Conservation (phyloP, 768 basidiomycete genomes). For the Macrolepiota fuliginosa region DNA sequence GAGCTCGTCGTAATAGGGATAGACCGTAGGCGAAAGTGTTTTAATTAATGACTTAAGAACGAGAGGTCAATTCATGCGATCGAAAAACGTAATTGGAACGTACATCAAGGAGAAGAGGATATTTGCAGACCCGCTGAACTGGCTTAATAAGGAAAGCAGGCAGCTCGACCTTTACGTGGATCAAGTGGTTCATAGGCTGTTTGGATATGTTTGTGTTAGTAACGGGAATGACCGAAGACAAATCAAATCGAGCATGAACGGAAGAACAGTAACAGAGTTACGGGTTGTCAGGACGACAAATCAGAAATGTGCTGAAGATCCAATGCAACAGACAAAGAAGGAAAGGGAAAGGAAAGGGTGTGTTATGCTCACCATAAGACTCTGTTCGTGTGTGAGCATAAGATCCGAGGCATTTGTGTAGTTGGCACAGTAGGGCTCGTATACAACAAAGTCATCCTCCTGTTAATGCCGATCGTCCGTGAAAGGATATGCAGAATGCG, state of each 20-base stretch:
- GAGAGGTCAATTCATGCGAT: slow-evolving; percentile 13
- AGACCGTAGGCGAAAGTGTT: slow-evolving; percentile 58
- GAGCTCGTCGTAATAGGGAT: slow-evolving; percentile 77
- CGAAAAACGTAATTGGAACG: slow-evolving; percentile 27
- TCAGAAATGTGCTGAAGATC: slow-evolving; percentile 8
- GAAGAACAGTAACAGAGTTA: background rate
- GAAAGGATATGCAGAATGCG: slow-evolving; percentile 28
- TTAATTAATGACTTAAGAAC: slow-evolving; percentile 67
- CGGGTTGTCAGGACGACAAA: slow-evolving; percentile 34
- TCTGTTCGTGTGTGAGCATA: slow-evolving; percentile 83
- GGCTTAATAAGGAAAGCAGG: slow-evolving; percentile 98
- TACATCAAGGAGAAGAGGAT: slow-evolving; percentile 91
- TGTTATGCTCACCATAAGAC: slow-evolving; percentile 66
- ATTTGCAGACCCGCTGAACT: slow-evolving; percentile 97
- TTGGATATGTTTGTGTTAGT: slow-evolving; percentile 39
- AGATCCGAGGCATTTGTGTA: slow-evolving; percentile 86
- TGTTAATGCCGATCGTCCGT: slow-evolving; percentile 46
- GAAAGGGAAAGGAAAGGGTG: slow-evolving; percentile 14
- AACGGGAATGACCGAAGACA: slow-evolving; percentile 26
- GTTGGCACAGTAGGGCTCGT: slow-evolving; percentile 97
- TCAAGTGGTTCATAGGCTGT: slow-evolving; percentile 79
- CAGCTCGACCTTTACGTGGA: slow-evolving; percentile 89
- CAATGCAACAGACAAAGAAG: slow-evolving; percentile 16
- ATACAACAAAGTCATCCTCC: slow-evolving; percentile 95
- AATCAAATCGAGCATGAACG: slow-evolving; percentile 2